phyloP scores from a whole-genome alignment of 2,329 filamentous ascomycete species.

The Hypoxylon sp. region DNA sequence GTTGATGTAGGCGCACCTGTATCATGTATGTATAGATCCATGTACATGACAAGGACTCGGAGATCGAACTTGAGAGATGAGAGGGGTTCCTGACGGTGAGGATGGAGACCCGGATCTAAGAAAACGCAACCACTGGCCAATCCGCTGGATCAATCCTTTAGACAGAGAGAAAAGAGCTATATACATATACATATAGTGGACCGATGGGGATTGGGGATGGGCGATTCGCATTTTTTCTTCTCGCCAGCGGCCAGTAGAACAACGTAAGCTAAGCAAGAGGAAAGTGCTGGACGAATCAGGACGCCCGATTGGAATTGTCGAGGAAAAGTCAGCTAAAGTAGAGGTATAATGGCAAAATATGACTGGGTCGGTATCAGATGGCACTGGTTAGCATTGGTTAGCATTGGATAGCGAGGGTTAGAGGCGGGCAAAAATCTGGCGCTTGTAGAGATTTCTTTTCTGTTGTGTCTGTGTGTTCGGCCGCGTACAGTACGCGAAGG shows the following conservation, averaged over 20 bases:
- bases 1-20: constrained; percentile 41
- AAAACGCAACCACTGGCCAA: constrained; percentile 41
- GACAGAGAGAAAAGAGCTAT: constrained; percentile 24
- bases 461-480: constrained; percentile 22
- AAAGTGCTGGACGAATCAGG: constrained; percentile 46
- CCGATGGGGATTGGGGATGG: constrained; percentile 35
- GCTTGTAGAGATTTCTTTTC: constrained; percentile 17
- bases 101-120: constrained; percentile 42
- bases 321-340: constrained; percentile 43
- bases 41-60: constrained; percentile 49
- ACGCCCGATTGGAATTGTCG: constrained; percentile 35
- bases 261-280: constrained; percentile 42
- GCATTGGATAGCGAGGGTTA: constrained; percentile 21
- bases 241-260: constrained; percentile 26
- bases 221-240: constrained; percentile 45
- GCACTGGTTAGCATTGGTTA: constrained; percentile 14
- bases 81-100: constrained; percentile 40
- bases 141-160: constrained; percentile 36
- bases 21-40: constrained; percentile 42
- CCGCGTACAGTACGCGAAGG: constrained; percentile 7
- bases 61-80: constrained; percentile 45
- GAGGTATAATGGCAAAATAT: constrained; percentile 33
- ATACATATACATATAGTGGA: constrained; percentile 43
- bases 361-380: constrained; percentile 38
- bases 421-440: constrained; percentile 28